Percentiles rank a stretch among this genome's conserved stretches.
Conservation (phyloP, 768 basidiomycete genomes). For the Chalciporus pseudorubinellus region DNA sequence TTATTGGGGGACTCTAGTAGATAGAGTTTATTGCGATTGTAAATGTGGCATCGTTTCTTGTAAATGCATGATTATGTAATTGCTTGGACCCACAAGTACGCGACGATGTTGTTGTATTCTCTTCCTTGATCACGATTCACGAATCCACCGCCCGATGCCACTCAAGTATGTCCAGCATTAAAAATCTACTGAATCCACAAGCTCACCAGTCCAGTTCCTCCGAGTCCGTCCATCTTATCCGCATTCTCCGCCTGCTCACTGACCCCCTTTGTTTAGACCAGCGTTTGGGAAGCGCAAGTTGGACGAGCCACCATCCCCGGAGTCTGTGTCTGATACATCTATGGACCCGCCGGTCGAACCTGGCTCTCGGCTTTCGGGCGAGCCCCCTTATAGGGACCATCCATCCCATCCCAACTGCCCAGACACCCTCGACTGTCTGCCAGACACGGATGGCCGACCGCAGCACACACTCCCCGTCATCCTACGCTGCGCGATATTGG, state of each 20-base stretch:
- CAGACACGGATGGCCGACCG: conserved; percentile 74
- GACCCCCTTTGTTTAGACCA: conserved; percentile 31
- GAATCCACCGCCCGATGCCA: conserved; percentile 12
- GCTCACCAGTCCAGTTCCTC: conserved; percentile 36
- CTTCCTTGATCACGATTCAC: conserved; percentile 14
- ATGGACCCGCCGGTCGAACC: conserved; percentile 26
- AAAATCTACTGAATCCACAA: conserved; percentile 57
- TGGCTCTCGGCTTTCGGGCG: conserved; percentile 20
- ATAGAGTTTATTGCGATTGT: too few species aligned
- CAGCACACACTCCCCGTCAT: conserved; percentile 86
- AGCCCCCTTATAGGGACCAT: conserved; percentile 42
- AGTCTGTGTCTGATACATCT: conserved; percentile 34
- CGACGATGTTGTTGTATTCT: conserved; percentile 3
- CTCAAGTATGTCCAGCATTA: conserved; percentile 52
- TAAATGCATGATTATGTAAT: conserved; percentile 34
- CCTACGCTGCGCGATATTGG: conserved; percentile 79
- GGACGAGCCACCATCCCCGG: conserved; percentile 32
- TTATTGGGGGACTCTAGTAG: too few species aligned
- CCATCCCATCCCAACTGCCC: conserved; percentile 74
- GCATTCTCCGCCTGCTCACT: conserved; percentile 7
- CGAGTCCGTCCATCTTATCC: conserved; percentile 37
- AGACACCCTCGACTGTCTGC: conserved; percentile 72
- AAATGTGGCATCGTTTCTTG: too few species aligned
- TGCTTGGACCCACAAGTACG: conserved; percentile 32
- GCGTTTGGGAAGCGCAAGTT: conserved; percentile 24